These are phyloP conservation scores for Mentha longifolia DNA, from an alignment of 257 asterid genomes.

Conservation along the genomic window DNA sequence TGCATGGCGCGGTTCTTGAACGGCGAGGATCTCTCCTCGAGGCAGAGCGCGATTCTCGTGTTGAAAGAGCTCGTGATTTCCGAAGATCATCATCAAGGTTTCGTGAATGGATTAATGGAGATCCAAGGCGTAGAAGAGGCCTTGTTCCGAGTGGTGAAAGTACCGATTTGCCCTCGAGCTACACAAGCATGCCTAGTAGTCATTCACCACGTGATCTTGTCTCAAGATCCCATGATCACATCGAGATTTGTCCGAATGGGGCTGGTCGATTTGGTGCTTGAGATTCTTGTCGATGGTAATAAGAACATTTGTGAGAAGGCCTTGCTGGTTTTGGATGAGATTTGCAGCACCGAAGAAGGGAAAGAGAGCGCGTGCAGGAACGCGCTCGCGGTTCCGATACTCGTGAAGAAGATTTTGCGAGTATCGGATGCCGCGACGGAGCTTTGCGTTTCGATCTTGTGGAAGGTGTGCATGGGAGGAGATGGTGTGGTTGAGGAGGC, in stretches of 20 bases:
- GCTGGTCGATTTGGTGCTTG: constrained; percentile 49
- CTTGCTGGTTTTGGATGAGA: constrained; percentile 52
- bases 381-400: constrained; percentile 56
- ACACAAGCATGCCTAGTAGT: constrained; percentile 60
- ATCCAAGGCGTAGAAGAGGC: constrained; percentile 47
- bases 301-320: constrained; percentile 56
- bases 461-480: constrained; percentile 55
- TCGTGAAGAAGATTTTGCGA: constrained; percentile 67
- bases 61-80: constrained; percentile 44
- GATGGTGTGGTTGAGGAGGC: constrained; percentile 58
- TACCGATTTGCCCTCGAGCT: constrained; percentile 59
- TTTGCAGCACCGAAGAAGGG: constrained; percentile 50
- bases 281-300: constrained; percentile 64
- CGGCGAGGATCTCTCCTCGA: constrained; percentile 48
- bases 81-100: background rate
- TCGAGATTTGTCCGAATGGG: constrained; percentile 47
- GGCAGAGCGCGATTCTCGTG: constrained; percentile 49
- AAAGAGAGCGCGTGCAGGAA: constrained; percentile 38
- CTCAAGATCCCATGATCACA: constrained; percentile 3
- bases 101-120: constrained; percentile 31
- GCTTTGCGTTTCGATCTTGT: constrained; percentile 48
- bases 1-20: constrained; percentile 56
- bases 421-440: constrained; percentile 62
- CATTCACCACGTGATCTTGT: constrained; percentile 41
- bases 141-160: constrained; percentile 43